Conservation (phyloP, 768 basidiomycete species). For the Leccinum broughii region DNA sequence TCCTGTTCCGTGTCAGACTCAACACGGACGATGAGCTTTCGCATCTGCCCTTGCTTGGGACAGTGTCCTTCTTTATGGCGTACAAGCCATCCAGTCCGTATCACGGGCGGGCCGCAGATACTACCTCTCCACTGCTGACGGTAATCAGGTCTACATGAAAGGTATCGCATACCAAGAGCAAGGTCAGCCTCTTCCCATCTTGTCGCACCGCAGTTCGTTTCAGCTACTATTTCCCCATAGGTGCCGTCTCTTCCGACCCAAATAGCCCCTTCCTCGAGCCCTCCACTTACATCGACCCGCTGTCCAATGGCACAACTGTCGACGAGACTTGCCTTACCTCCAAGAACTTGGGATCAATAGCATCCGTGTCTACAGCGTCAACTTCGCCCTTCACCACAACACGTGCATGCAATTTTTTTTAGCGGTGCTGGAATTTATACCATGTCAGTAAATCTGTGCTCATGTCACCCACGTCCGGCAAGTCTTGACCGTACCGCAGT, state of each 20-base stretch:
- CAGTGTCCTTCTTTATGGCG: constrained; percentile 46
- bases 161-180: constrained; percentile 85
- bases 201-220: background rate
- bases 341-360: constrained; percentile 76
- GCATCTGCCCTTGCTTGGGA: constrained; percentile 36
- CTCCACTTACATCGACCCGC: constrained; percentile 76
- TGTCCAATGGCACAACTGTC: constrained; percentile 68
- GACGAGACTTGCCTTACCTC: constrained; percentile 78
- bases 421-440: constrained; percentile 83
- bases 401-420: constrained; percentile 73
- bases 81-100: constrained; percentile 69
- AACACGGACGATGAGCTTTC: background rate
- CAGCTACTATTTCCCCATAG: constrained; percentile 22
- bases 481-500: constrained; percentile 40
- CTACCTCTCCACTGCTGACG: constrained; percentile 67
- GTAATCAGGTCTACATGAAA: constrained; percentile 84
- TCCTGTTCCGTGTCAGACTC: no score
- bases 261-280: constrained; percentile 72
- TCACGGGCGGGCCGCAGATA: constrained; percentile 68
- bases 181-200: constrained; percentile 41
- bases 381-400: constrained; percentile 82
- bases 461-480: background rate
- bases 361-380: constrained; percentile 84
- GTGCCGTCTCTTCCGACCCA: constrained; percentile 39
- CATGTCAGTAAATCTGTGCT: constrained; percentile 54